These are phyloP conservation scores for Boletus barrowsii DNA, from an alignment of 768 basidiomycete genomes.

Conservation along the genomic window DNA sequence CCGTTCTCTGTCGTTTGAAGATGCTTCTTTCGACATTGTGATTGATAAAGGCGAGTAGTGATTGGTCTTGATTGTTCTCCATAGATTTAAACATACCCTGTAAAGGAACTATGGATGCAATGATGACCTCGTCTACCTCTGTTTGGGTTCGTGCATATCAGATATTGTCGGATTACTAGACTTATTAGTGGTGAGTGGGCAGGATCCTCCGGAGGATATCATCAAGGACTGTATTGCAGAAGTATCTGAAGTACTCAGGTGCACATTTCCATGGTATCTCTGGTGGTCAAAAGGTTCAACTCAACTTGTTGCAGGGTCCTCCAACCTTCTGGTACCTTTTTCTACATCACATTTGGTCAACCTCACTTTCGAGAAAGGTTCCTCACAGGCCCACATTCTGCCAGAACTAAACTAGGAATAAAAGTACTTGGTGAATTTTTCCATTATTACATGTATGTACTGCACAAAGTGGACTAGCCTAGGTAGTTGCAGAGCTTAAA, in stretches of 20 bases:
- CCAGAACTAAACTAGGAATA: conserved; percentile 60
- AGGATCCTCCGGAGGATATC: conserved; percentile 75
- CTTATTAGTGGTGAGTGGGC: neutral
- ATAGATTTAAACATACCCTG: neutral
- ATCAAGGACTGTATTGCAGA: conserved; percentile 71
- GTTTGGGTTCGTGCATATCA: conserved; percentile 58
- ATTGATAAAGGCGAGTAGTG: conserved; percentile 69
- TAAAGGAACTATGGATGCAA: conserved; percentile 81
- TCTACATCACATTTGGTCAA: conserved; percentile 87
- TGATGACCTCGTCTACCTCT: conserved; percentile 81
- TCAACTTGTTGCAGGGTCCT: conserved; percentile 49
- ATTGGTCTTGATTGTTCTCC: neutral
- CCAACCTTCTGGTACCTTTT: conserved; percentile 55
- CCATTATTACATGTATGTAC: conserved; percentile 78
- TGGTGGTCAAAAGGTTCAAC: neutral
- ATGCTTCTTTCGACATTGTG: conserved; percentile 67
- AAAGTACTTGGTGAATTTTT: conserved; percentile 74
- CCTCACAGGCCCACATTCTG: conserved; percentile 42
- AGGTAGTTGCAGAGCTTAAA: too few species aligned
- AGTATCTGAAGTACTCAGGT: conserved; percentile 75
- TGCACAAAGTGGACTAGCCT: conserved; percentile 38
- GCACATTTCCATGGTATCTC: neutral
- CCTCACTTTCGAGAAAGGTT: conserved; percentile 81
- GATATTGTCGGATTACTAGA: neutral
- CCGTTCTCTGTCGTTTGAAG: conserved; percentile 56